These are phyloP conservation scores for Calonectria honghensis DNA, from an alignment of 2,329 filamentous ascomycete genomes.

Conservation along the genomic window DNA sequence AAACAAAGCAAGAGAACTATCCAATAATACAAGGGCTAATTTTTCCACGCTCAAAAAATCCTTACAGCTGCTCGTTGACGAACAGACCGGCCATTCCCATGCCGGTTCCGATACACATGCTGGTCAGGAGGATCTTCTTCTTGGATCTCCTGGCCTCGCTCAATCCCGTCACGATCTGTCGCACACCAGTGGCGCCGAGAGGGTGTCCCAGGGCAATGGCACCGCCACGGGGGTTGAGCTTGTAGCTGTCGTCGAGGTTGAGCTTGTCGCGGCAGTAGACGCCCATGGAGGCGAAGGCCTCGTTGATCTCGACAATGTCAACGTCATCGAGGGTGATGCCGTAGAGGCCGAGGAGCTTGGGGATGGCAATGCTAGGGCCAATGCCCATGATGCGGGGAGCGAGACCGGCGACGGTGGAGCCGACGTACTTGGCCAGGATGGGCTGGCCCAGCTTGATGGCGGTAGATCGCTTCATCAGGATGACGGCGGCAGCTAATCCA, in stretches of 20 bases:
- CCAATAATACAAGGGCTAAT: slow-evolving; percentile 36
- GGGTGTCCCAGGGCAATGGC: slow-evolving; percentile 90
- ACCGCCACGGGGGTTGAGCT: slow-evolving; percentile 88
- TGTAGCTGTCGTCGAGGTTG: slow-evolving; percentile 78
- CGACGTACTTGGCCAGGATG: slow-evolving; percentile 95
- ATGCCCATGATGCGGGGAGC: slow-evolving; percentile 98
- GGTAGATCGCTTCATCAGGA: slow-evolving; percentile 95
- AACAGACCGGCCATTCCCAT: slow-evolving; percentile 82
- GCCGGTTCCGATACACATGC: slow-evolving; percentile 88
- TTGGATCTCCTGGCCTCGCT: slow-evolving; percentile 88
- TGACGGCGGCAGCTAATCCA: slow-evolving; percentile 82
- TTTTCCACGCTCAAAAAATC: slow-evolving; percentile 30
- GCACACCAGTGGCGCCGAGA: slow-evolving; percentile 84
- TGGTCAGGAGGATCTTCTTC: slow-evolving; percentile 93
- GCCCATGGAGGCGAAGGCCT: slow-evolving; percentile 98
- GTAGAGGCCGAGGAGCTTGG: slow-evolving; percentile 89
- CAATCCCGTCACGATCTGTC: slow-evolving; percentile 92
- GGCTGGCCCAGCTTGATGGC: slow-evolving; percentile 91
- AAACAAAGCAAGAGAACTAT: slow-evolving; percentile 16
- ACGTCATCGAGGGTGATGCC: slow-evolving; percentile 87
- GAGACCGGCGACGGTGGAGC: slow-evolving; percentile 91
- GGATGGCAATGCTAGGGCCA: slow-evolving; percentile 82
- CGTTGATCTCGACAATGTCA: slow-evolving; percentile 95
- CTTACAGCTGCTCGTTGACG: slow-evolving; percentile 72
- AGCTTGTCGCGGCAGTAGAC: slow-evolving; percentile 90